phyloP scores from a whole-genome alignment of 2,329 filamentous ascomycete species.

The Botrytis deweyae region DNA sequence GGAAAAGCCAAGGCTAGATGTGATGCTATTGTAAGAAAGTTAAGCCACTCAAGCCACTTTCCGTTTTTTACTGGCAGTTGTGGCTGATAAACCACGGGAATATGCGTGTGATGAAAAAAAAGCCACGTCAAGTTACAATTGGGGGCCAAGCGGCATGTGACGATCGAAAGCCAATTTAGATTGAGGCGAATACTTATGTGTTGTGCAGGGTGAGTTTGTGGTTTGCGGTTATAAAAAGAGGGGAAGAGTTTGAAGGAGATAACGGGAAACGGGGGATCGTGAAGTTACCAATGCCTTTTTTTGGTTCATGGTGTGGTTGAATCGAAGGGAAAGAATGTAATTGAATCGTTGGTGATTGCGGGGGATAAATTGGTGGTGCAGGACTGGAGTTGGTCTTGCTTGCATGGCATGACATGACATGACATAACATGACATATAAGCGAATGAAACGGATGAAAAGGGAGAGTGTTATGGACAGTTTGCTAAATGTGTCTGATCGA shows the following conservation, averaged over 20 bases:
- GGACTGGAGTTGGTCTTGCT: conserved; percentile 17
- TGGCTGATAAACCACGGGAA: conserved; percentile 4
- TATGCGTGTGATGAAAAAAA: conserved; percentile 14
- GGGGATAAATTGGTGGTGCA: not conserved
- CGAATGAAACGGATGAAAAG: not conserved
- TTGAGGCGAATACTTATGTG: not conserved
- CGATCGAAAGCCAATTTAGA: not conserved
- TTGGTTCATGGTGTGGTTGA: not conserved
- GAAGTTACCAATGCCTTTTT: not conserved
- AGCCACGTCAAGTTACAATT: conserved; percentile 5
- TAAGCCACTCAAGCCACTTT: not conserved
- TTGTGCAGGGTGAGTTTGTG: not conserved
- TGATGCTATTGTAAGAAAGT: not conserved
- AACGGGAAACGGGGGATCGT: not conserved
- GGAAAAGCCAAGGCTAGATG: not conserved
- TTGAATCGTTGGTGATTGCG: conserved; percentile 9
- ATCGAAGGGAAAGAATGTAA: not conserved
- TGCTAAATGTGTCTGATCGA: not conserved
- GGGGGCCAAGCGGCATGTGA: conserved; percentile 18
- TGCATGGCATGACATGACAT: conserved; percentile 11
- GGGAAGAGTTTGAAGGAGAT: not conserved
- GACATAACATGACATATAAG: not conserved
- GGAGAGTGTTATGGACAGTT: not conserved
- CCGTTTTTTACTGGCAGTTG: conserved; percentile 1
- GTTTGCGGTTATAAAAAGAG: not conserved